Conservation (phyloP, 1,284 basidiomycete species). For the Heliocybe sulcata region DNA sequence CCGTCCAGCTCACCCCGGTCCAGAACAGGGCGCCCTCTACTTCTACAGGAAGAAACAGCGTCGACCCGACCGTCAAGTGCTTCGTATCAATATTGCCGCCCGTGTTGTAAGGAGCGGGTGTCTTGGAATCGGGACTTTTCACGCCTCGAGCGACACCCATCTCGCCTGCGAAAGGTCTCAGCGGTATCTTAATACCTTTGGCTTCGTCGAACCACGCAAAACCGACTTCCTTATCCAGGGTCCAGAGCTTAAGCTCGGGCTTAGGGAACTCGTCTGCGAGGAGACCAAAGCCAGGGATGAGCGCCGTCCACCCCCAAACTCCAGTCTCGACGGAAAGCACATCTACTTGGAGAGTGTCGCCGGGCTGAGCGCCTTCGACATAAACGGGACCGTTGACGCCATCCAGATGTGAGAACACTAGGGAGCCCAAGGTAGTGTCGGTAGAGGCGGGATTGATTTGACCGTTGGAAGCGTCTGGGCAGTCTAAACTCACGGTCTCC, state of each 20-base stretch:
- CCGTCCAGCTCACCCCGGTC: constrained; percentile 37
- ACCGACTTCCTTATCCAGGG: constrained; percentile 28
- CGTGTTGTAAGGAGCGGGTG: constrained; percentile 53
- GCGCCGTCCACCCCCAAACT: constrained; percentile 55
- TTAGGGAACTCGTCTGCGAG: constrained; percentile 46
- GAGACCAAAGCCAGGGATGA: constrained; percentile 53
- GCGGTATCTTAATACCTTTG: constrained; percentile 37
- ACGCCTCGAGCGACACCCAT: constrained; percentile 58
- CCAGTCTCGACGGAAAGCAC: constrained; percentile 42
- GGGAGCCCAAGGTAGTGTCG: constrained; percentile 22
- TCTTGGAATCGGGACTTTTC: constrained; percentile 47
- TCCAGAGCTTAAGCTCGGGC: constrained; percentile 48
- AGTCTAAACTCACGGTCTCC: constrained; percentile 48
- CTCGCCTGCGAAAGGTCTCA: constrained; percentile 52
- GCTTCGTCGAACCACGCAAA: constrained; percentile 42
- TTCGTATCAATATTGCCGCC: constrained; percentile 58
- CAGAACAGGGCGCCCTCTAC: constrained; percentile 54
- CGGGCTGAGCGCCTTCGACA: constrained; percentile 39
- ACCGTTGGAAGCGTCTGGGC: constrained; percentile 55
- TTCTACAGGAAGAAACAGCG: constrained; percentile 50
- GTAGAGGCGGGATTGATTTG: constrained; percentile 43
- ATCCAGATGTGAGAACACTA: constrained; percentile 41
- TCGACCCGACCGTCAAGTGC: constrained; percentile 43
- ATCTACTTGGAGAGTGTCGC: constrained; percentile 53
- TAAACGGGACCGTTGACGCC: constrained; percentile 55